phyloP scores from a whole-genome alignment of 306 rosid genomes.

The Cucurbita moschata region DNA sequence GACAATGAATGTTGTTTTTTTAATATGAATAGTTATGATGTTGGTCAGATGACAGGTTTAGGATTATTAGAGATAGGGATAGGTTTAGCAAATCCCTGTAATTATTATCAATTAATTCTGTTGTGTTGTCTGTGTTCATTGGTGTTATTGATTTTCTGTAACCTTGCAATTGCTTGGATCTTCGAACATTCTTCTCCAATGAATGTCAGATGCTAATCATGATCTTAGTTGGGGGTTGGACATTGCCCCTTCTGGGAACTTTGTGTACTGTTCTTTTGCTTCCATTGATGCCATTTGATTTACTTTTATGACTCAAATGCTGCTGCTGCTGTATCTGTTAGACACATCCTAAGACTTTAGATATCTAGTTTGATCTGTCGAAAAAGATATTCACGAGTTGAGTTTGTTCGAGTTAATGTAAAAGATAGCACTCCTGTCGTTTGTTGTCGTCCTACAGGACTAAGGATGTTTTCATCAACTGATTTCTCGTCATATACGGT shows the following conservation, averaged over 20 bases:
- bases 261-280: not conserved
- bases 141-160: conserved; percentile 47
- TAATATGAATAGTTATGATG: conserved; percentile 28
- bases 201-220: conserved; percentile 22
- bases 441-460: too few species aligned
- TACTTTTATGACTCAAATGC: not conserved
- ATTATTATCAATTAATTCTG: conserved; percentile 42
- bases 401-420: not conserved
- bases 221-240: conserved; percentile 10
- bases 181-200: conserved; percentile 23
- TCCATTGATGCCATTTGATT: not conserved
- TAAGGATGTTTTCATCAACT: too few species aligned
- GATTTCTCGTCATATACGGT: too few species aligned
- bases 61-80: conserved; percentile 28
- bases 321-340: not conserved
- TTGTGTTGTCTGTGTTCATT: conserved; percentile 37
- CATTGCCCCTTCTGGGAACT: not conserved
- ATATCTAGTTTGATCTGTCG: not conserved
- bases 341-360: not conserved
- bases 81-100: conserved; percentile 51
- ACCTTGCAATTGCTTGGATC: conserved; percentile 65
- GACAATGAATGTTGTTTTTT: conserved; percentile 17
- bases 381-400: not conserved
- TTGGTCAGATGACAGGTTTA: conserved; percentile 56
- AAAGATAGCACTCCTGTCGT: not conserved